Percentiles rank a stretch among this genome's conserved stretches.
Conservation (phyloP, 1,284 basidiomycete species). For the Naganishia sp. region DNA sequence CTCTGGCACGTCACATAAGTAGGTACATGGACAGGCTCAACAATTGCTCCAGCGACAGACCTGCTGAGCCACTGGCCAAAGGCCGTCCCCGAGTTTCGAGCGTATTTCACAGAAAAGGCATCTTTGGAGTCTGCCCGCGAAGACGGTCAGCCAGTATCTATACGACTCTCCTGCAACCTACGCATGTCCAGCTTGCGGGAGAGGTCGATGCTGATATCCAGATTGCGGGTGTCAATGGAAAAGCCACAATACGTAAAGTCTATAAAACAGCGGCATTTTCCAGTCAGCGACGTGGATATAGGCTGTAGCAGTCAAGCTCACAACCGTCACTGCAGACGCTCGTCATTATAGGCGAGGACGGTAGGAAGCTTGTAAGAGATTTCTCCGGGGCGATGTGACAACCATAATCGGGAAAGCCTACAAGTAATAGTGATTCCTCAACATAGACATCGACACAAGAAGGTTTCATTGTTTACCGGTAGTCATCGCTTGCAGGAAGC, state of each 20-base stretch:
- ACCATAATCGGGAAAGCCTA: slow-evolving; percentile 88
- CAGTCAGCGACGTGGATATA: not conserved
- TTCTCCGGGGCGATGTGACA: slow-evolving; percentile 87
- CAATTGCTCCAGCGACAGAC: slow-evolving; percentile 25
- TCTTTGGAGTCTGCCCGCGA: slow-evolving; percentile 44
- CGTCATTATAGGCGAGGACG: not conserved
- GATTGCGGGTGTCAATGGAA: slow-evolving; percentile 68
- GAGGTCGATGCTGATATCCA: slow-evolving; percentile 77
- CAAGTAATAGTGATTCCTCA: not conserved
- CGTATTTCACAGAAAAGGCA: slow-evolving; percentile 48
- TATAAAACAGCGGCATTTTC: slow-evolving; percentile 45
- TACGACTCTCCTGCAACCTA: slow-evolving; percentile 47
- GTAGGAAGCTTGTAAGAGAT: slow-evolving; percentile 80
- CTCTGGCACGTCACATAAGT: slow-evolving; percentile 34
- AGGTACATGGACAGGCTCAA: not conserved
- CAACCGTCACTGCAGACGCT: slow-evolving; percentile 6
- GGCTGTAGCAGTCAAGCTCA: slow-evolving; percentile 40
- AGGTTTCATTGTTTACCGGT: slow-evolving; percentile 57
- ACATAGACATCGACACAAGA: no score
- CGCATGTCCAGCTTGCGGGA: slow-evolving; percentile 64
- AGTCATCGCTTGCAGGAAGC: slow-evolving; percentile 78
- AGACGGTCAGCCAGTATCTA: no score
- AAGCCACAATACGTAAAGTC: slow-evolving; percentile 91
- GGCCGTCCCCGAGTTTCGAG: slow-evolving; percentile 39
- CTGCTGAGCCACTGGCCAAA: slow-evolving; percentile 51